Conservation (phyloP, 352 stramenopile genomes). For the Phytophthora pisi region DNA sequence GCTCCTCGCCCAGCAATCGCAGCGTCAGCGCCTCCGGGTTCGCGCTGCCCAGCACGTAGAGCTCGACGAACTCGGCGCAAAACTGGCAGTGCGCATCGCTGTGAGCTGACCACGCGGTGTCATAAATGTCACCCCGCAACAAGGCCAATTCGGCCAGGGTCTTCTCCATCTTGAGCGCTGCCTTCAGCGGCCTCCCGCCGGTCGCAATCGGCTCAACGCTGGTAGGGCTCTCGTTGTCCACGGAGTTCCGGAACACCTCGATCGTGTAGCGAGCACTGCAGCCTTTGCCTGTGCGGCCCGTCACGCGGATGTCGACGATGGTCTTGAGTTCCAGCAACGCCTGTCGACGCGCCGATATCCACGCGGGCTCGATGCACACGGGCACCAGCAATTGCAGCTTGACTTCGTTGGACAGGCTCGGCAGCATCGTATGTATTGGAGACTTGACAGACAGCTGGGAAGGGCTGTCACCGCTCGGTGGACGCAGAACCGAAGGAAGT, state of each 20-base stretch:
- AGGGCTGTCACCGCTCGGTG: constrained; percentile 23
- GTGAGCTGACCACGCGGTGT: constrained; percentile 32
- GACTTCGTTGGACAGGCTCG: constrained; percentile 34
- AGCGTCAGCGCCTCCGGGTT: constrained; percentile 30
- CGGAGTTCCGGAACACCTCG: constrained; percentile 29
- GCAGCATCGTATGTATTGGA: constrained; percentile 22
- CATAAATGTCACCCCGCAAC: constrained; percentile 34
- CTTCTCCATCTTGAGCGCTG: constrained; percentile 23
- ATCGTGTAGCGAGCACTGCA: constrained; percentile 31
- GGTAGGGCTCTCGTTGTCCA: constrained; percentile 18
- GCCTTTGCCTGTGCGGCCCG: constrained; percentile 16
- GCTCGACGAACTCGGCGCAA: constrained; percentile 33
- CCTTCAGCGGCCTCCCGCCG: constrained; percentile 14
- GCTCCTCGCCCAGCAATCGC: constrained; percentile 27
- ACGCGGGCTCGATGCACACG: constrained; percentile 34
- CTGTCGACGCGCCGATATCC: constrained; percentile 26
- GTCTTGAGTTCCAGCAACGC: constrained; percentile 34
- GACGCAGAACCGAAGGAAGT: constrained; percentile 13
- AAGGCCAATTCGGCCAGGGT: constrained; percentile 24
- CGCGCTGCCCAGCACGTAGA: constrained; percentile 31
- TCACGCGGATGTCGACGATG: constrained; percentile 31
- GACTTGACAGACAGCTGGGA: constrained; percentile 9
- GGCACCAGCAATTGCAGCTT: constrained; percentile 38
- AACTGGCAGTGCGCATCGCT: constrained; percentile 31
- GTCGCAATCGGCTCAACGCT: constrained; percentile 1